phyloP scores from a whole-genome alignment of 1,284 basidiomycete genomes.

The Bjerkandera adusta region DNA sequence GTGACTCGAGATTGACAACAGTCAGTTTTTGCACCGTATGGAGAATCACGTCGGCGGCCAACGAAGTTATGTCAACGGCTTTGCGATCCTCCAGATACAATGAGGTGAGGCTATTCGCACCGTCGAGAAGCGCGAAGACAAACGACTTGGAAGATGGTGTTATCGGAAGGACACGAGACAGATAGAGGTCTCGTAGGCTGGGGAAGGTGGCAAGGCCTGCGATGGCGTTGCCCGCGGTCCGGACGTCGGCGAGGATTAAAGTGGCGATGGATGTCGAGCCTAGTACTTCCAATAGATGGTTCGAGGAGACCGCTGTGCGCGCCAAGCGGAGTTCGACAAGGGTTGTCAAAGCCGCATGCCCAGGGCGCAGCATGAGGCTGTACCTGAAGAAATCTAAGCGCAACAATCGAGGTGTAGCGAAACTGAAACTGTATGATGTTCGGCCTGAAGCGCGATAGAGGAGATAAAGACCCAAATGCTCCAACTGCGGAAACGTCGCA shows the following conservation, averaged over 20 bases:
- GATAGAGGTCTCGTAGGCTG: not conserved
- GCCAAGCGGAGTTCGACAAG: not conserved
- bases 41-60: constrained; percentile 6
- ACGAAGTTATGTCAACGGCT: not conserved
- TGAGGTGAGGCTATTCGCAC: not conserved
- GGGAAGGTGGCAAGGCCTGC: no score
- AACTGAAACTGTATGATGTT: not conserved
- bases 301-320: not conserved
- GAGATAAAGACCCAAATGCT: not conserved
- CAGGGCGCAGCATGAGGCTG: not conserved
- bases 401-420: not conserved
- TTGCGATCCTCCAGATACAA: not conserved
- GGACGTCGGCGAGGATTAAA: not conserved
- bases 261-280: not conserved
- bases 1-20: not conserved
- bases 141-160: not conserved
- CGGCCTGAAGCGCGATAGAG: not conserved
- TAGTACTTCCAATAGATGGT: not conserved
- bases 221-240: no score
- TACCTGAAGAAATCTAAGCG: constrained; percentile 1
- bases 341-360: not conserved
- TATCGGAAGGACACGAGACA: not conserved
- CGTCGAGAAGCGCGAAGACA: not conserved
- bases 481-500: not conserved
- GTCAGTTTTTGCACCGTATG: not conserved